Conservation (phyloP, 768 basidiomycete genomes). For the Mycena haematopus region DNA sequence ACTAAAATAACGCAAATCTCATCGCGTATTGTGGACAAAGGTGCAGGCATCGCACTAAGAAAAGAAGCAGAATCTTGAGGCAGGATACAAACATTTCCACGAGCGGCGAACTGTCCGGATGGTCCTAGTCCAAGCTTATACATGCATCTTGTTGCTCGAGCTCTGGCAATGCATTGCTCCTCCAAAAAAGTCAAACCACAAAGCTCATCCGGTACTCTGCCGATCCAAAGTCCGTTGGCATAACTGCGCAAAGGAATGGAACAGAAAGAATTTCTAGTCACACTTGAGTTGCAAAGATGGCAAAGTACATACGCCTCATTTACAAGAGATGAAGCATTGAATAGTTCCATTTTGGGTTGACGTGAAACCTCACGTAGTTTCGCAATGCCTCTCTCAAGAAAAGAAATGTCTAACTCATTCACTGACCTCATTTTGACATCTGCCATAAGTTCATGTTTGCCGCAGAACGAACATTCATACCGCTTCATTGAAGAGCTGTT, state of each 20-base stretch:
- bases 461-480: not conserved
- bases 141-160: conserved; percentile 24
- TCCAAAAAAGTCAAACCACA: conserved; percentile 27
- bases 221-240: conserved; percentile 34
- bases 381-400: conserved; percentile 17
- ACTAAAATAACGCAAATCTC: conserved; percentile 34
- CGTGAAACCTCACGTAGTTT: conserved; percentile 6
- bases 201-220: conserved; percentile 25
- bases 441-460: not conserved
- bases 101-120: conserved; percentile 30
- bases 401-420: conserved; percentile 24
- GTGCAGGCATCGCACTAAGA: conserved; percentile 20
- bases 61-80: conserved; percentile 28
- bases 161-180: conserved; percentile 31
- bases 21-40: conserved; percentile 21
- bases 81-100: conserved; percentile 32
- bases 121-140: conserved; percentile 28
- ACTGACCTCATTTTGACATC: not conserved
- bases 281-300: conserved; percentile 18
- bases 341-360: conserved; percentile 18
- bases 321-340: conserved; percentile 5
- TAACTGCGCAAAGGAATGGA: conserved; percentile 30
- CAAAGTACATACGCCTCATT: conserved; percentile 13
- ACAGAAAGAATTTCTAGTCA: conserved; percentile 13
- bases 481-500: too few relatives aligned